Evolutionary conservation across 2,329 filamentous ascomycete species (phyloP), one percentile per base, ranked within the genome.

Genomic region (Colletotrichum endophyticum): DNA sequence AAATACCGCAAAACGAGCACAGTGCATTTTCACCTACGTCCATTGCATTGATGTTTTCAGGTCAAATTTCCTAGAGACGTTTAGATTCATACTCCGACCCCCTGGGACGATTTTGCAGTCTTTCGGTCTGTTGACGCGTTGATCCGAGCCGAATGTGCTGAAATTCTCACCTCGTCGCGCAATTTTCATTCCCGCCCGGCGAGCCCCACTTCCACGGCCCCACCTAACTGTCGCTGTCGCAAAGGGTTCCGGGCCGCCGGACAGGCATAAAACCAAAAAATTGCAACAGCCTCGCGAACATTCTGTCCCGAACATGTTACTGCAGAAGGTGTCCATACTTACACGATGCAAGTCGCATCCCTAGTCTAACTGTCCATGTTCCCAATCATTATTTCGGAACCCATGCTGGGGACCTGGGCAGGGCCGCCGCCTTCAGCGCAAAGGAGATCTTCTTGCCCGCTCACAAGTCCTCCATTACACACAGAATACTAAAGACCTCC

Each of bases 11-110:
- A 1, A 11, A 1, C 5, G 1, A 44, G 39, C 39, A 44, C 19
- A n/a, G 39, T n/a, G 39, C 9, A 44, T 44, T 11, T n/a, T 44
- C 16, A 34, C 13, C 32, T 0, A 34, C 32, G 13, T 6, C 32
- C 13, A 7, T 44, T 19, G 19, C 39, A 2, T 44, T 44, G 2
- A 44, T 44, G 8, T 5, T 11, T 44, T 11, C 2, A 2, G 5
- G 4, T 44, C 16, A 5, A 8, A 3, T 3, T 6, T 5, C 4
- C 1, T 8, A 8, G 8, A 44, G 16, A 44, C 16, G 1, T 44
- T 44, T 0, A 19, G 1, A 8, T 7, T 12, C 0, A 32, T 32
- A 6, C 5, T 32, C 30, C 2, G 12, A 3, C 5, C 6, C 12
- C 12, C 32, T 44, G 16, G 39, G 19, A 44, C 8, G 5, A n/a